Percentiles rank a stretch among this genome's conserved stretches.
These are phyloP conservation scores for Kwoniella europaea DNA, from an alignment of 768 basidiomycete genomes.

Conservation along the genomic window DNA sequence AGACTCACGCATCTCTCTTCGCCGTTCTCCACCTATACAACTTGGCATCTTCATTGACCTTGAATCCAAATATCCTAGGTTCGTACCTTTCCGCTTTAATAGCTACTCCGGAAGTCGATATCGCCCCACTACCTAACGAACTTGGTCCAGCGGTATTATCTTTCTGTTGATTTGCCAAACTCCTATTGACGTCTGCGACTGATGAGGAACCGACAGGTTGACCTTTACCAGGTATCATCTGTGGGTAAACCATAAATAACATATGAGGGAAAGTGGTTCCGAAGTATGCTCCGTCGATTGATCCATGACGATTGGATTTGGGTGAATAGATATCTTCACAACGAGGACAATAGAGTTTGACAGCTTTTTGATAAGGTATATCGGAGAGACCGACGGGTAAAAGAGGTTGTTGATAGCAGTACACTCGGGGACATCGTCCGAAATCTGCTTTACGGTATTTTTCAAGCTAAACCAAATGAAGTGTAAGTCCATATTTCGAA, in stretches of 20 bases:
- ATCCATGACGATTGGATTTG: slow-evolving; percentile 93
- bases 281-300: slow-evolving; percentile 98
- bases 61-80: slow-evolving; percentile 96
- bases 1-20: slow-evolving; percentile 77
- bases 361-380: slow-evolving; percentile 96
- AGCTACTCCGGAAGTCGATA: slow-evolving; percentile 80
- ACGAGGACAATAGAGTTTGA: slow-evolving; percentile 96
- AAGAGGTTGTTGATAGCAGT: slow-evolving; percentile 91
- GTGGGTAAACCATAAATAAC: slow-evolving; percentile 94
- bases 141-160: slow-evolving; percentile 49
- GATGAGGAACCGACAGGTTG: slow-evolving; percentile 41
- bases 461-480: slow-evolving; percentile 64
- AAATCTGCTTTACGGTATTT: slow-evolving; percentile 99
- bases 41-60: slow-evolving; percentile 89
- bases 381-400: slow-evolving; percentile 96
- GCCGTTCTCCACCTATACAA: slow-evolving; percentile 96
- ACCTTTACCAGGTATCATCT: slow-evolving; percentile 82
- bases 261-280: slow-evolving; percentile 98
- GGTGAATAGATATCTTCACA: slow-evolving; percentile 99
- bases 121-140: slow-evolving; percentile 64
- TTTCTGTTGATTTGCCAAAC: slow-evolving; percentile 17
- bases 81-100: slow-evolving; percentile 89
- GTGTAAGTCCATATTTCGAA: background rate
- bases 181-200: slow-evolving; percentile 34
- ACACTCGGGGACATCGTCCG: slow-evolving; percentile 94